These are phyloP conservation scores for Ilyonectria destructans DNA, from an alignment of 2,329 filamentous ascomycete species.

Conservation along the genomic window DNA sequence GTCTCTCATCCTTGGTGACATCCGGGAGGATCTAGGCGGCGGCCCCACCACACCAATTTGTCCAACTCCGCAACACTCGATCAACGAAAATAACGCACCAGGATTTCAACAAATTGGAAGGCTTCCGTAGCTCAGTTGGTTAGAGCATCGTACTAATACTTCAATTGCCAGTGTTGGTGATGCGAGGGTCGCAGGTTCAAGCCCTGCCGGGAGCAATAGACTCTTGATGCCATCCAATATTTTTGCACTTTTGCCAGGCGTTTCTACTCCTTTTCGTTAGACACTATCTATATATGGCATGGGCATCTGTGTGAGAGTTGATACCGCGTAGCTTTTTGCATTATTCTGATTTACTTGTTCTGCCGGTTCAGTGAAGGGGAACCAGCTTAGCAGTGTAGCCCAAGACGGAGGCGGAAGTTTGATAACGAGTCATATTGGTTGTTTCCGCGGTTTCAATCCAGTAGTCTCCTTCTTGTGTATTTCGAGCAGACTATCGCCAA, in stretches of 20 bases:
- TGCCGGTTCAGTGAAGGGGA: too few species aligned
- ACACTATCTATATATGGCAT: too few species aligned
- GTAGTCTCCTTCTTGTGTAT: too few species aligned
- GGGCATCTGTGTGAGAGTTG: background rate
- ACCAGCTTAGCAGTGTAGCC: too few species aligned
- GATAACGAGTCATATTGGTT: too few species aligned
- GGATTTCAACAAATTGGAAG: constrained; percentile 34
- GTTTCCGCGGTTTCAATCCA: too few species aligned
- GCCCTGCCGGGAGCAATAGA: constrained; percentile 50
- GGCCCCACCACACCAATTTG: constrained; percentile 13
- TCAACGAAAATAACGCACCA: background rate
- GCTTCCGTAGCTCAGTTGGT: constrained; percentile 53
- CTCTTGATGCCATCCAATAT: too few species aligned
- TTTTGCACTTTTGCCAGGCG: constrained; percentile 15
- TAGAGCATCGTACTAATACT: constrained; percentile 53
- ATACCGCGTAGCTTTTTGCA: too few species aligned
- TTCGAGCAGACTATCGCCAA: too few species aligned
- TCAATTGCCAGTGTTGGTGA: constrained; percentile 41
- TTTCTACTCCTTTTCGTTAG: background rate
- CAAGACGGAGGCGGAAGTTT: too few species aligned
- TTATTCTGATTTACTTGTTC: too few species aligned
- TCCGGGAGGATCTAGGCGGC: background rate
- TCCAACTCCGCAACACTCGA: fast-evolving
- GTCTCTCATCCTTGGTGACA: background rate
- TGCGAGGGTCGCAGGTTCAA: constrained; percentile 54